These are phyloP conservation scores for Pseudoturritis turrita DNA, from an alignment of 345 rosid genomes.

Conservation along the genomic window DNA sequence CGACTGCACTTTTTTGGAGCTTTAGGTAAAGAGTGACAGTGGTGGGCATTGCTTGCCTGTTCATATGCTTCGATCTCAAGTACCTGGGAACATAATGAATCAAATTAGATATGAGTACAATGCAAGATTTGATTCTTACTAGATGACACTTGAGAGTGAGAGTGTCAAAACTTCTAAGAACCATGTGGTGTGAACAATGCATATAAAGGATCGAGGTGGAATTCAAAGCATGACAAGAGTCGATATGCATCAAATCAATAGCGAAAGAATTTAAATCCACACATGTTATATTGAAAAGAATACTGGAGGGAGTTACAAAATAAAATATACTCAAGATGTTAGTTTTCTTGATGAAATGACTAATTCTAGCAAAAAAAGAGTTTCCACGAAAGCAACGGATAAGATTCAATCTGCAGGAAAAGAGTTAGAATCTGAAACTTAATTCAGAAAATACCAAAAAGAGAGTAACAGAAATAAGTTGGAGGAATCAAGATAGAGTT, in stretches of 20 bases:
- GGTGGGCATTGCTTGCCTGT: slow-evolving; percentile 22
- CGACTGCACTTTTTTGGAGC: slow-evolving; percentile 19
- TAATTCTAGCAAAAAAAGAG: not conserved
- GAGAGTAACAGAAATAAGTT: not conserved
- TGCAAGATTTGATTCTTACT: slow-evolving; percentile 1
- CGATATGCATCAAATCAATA: not conserved
- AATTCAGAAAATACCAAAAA: not conserved
- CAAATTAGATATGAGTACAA: not conserved
- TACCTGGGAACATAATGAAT: slow-evolving; percentile 35
- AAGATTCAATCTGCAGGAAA: not conserved
- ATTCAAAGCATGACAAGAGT: slow-evolving; percentile 10
- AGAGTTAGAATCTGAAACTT: not conserved
- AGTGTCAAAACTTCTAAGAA: not conserved
- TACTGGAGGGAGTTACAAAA: not conserved
- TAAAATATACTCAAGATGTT: not conserved
- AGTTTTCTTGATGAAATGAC: not conserved
- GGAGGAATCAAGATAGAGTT: not conserved
- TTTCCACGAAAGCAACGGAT: not conserved
- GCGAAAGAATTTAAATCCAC: not conserved
- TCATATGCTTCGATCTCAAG: slow-evolving; percentile 27
- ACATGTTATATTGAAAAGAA: not conserved
- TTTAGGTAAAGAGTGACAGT: slow-evolving; percentile 23
- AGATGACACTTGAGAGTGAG: not conserved
- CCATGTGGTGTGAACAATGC: not conserved
- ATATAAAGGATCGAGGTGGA: not conserved